A percentile compares a stretch with the other conserved stretches of the same genome.
Evolutionary conservation across 2,329 filamentous ascomycete genomes (phyloP).

Genomic region (Xylariaceae sp.): DNA sequence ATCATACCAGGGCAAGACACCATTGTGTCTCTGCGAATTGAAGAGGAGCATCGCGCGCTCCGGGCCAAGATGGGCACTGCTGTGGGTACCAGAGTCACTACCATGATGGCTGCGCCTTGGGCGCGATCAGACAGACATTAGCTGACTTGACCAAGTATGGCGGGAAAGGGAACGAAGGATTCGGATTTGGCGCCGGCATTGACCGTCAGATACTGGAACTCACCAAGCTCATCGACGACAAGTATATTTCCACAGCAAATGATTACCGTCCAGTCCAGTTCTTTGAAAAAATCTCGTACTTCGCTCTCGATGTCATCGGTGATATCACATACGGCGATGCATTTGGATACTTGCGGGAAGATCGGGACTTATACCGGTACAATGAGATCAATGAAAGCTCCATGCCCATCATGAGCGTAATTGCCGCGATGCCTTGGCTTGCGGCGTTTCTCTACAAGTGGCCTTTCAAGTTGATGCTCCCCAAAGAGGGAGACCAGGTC

Average conservation of each 20-base stretch:
- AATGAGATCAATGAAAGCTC: slow-evolving; percentile 40
- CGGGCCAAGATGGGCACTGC: slow-evolving; percentile 41
- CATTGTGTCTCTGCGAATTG: slow-evolving; percentile 31
- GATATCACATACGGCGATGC: slow-evolving; percentile 47
- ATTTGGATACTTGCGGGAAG: slow-evolving; percentile 46
- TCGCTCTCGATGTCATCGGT: slow-evolving; percentile 50
- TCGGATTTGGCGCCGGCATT: slow-evolving; percentile 36
- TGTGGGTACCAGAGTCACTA: slow-evolving; percentile 23
- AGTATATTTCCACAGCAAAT: slow-evolving; percentile 38
- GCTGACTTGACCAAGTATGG: slow-evolving; percentile 35
- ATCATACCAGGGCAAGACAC: slow-evolving; percentile 33
- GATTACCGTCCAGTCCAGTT: slow-evolving; percentile 40
- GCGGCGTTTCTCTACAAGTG: slow-evolving; percentile 31
- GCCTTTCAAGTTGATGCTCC: slow-evolving; percentile 32
- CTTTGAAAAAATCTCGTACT: slow-evolving; percentile 45
- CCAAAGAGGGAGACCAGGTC: slow-evolving; percentile 31
- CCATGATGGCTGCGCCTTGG: not conserved
- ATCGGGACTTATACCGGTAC: slow-evolving; percentile 44
- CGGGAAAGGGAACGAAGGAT: slow-evolving; percentile 43
- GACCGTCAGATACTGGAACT: slow-evolving; percentile 36
- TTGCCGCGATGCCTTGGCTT: slow-evolving; percentile 34
- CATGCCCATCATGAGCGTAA: slow-evolving; percentile 32
- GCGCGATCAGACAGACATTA: not conserved
- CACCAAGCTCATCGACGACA: slow-evolving; percentile 40
- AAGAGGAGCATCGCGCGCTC: slow-evolving; percentile 32